phyloP scores from a whole-genome alignment of 169 alveolate species.

The Babesia ovata region DNA sequence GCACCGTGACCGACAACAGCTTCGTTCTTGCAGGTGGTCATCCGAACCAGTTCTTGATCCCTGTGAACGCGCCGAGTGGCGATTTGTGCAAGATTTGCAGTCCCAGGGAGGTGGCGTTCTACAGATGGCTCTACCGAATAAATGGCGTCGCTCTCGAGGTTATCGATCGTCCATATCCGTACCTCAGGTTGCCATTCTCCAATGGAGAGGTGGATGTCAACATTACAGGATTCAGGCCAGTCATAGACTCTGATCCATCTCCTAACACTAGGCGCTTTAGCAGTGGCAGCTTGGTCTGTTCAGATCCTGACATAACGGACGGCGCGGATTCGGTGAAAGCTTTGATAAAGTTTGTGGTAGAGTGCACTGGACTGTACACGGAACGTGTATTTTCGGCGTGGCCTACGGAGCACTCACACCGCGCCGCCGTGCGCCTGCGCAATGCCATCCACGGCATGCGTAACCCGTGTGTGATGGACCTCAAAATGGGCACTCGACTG shows the following conservation, averaged over 20 bases:
- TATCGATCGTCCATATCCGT: conserved; percentile 29
- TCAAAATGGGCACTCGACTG: conserved; percentile 73
- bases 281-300: not conserved
- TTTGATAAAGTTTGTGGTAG: conserved; percentile 24
- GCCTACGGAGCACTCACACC: conserved; percentile 30
- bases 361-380: conserved; percentile 40
- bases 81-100: conserved; percentile 68
- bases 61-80: conserved; percentile 44
- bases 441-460: conserved; percentile 71
- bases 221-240: not conserved
- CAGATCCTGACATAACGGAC: not conserved
- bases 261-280: not conserved
- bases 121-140: conserved; percentile 69
- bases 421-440: conserved; percentile 62
- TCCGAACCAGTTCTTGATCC: conserved; percentile 72
- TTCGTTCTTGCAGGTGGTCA: conserved; percentile 73
- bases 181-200: conserved; percentile 54
- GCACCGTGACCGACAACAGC: conserved; percentile 15
- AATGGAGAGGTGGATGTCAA: conserved; percentile 15
- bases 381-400: conserved; percentile 37
- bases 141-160: conserved; percentile 49
- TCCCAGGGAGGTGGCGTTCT: conserved; percentile 66
- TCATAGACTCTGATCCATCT: not conserved
- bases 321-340: not conserved
- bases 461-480: conserved; percentile 76